Conservation (phyloP, 768 basidiomycete species). For the Lyophyllum atratum region DNA sequence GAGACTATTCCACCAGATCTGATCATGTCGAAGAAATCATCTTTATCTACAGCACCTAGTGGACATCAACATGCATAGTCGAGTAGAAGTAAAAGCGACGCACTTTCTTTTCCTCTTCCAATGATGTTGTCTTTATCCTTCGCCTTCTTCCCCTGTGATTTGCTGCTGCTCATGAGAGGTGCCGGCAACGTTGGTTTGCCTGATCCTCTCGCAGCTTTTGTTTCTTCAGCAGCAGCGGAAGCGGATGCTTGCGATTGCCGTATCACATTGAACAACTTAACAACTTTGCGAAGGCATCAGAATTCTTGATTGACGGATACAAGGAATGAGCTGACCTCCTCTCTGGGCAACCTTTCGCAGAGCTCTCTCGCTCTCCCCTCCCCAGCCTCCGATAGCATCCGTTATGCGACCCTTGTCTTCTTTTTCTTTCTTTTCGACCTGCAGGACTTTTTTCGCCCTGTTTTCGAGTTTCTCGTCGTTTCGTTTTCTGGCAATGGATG, state of each 20-base stretch:
- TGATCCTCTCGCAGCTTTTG: constrained; percentile 63
- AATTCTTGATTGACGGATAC: neutral
- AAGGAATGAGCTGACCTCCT: constrained; percentile 55
- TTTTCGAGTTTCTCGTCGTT: constrained; percentile 78
- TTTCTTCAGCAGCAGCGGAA: constrained; percentile 51
- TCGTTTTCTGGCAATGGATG: constrained; percentile 64
- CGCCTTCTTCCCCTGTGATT: constrained; percentile 43
- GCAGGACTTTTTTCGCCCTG: constrained; percentile 71
- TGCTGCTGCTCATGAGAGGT: constrained; percentile 52
- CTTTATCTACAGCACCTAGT: constrained; percentile 61
- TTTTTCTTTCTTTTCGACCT: constrained; percentile 70
- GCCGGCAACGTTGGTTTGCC: constrained; percentile 76
- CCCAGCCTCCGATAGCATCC: constrained; percentile 88
- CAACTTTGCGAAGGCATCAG: constrained; percentile 45
- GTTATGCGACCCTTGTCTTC: constrained; percentile 68
- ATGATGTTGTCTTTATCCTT: constrained; percentile 57
- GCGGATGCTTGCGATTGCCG: constrained; percentile 75
- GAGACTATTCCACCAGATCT: constrained; percentile 80
- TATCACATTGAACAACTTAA: constrained; percentile 85
- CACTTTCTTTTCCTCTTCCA: constrained; percentile 61
- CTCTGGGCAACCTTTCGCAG: constrained; percentile 84
- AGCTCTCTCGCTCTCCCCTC: constrained; percentile 75
- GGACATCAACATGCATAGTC: constrained; percentile 6
- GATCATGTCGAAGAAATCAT: constrained; percentile 83
- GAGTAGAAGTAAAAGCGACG: constrained; percentile 17